These are phyloP conservation scores for Solanum stenotomum DNA, from an alignment of 257 asterid genomes.

Conservation along the genomic window DNA sequence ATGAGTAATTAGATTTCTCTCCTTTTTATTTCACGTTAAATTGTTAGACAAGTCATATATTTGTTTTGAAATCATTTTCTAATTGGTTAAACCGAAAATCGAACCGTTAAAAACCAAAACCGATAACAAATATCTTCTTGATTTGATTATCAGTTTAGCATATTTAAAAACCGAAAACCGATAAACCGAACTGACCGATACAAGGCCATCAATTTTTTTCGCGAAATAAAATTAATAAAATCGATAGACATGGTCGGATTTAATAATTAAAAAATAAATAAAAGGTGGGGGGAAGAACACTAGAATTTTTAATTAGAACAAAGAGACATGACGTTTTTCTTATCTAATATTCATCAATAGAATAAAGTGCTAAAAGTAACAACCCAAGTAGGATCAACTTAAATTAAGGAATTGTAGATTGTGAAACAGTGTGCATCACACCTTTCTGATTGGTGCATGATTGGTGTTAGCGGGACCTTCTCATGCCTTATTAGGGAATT, in stretches of 20 bases:
- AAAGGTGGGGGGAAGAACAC: neutral
- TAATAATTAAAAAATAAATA: too few species aligned
- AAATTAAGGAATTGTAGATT: neutral
- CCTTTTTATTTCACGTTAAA: too few species aligned
- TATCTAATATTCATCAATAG: neutral
- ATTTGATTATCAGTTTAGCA: too few species aligned
- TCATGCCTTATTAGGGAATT: neutral
- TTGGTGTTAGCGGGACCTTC: neutral
- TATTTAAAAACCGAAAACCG: too few species aligned
- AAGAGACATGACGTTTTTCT: neutral
- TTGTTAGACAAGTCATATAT: too few species aligned
- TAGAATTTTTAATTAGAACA: neutral
- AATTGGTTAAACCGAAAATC: too few species aligned
- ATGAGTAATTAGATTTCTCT: too few species aligned
- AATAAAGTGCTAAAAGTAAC: neutral
- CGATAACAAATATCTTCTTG: too few species aligned
- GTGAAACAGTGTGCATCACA: neutral
- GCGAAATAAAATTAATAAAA: too few species aligned
- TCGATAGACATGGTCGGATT: neutral
- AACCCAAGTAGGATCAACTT: neutral
- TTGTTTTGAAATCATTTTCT: too few species aligned
- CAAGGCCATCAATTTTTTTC: neutral
- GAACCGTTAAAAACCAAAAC: too few species aligned
- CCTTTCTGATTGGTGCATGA: neutral
- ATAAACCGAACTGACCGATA: too few species aligned